Evolutionary conservation across 306 rosid species (phyloP).

Genomic region (Carpinus fangiana): DNA sequence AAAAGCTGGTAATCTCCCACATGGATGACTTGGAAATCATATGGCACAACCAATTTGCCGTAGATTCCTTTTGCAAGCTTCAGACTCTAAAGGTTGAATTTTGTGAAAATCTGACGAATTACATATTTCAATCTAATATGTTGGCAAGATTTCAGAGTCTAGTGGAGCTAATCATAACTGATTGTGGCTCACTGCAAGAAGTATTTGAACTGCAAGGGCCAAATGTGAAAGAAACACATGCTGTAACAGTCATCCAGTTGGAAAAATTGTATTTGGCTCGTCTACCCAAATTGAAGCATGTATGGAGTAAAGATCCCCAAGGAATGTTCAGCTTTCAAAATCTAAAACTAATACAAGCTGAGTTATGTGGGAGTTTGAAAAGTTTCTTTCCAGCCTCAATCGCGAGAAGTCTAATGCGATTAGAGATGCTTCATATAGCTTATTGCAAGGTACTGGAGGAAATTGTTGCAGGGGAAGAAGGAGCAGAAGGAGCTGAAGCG

Average conservation of each 20-base stretch:
- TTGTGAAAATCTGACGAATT: background rate
- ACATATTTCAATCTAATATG: background rate
- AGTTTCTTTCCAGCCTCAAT: constrained; percentile 21
- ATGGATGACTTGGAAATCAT: background rate
- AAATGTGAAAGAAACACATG: background rate
- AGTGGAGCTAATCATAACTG: background rate
- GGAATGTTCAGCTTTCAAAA: background rate
- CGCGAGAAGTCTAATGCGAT: background rate
- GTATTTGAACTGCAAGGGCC: background rate
- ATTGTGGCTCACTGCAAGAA: constrained; percentile 1
- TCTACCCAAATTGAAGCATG: constrained; percentile 13
- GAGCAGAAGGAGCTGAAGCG: too few species aligned
- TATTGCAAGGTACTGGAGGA: background rate
- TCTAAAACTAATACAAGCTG: background rate
- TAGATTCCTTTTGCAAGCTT: constrained; percentile 12
- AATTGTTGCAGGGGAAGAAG: constrained; percentile 9
- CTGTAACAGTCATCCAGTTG: background rate
- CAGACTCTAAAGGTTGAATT: background rate
- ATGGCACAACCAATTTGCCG: background rate
- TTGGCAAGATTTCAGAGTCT: background rate
- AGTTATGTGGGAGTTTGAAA: background rate
- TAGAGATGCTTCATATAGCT: background rate
- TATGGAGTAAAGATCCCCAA: constrained; percentile 15
- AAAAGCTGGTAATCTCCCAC: background rate
- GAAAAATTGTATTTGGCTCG: background rate